These are phyloP conservation scores for Vachellia collinsii DNA, from an alignment of 306 rosid genomes.

Conservation along the genomic window DNA sequence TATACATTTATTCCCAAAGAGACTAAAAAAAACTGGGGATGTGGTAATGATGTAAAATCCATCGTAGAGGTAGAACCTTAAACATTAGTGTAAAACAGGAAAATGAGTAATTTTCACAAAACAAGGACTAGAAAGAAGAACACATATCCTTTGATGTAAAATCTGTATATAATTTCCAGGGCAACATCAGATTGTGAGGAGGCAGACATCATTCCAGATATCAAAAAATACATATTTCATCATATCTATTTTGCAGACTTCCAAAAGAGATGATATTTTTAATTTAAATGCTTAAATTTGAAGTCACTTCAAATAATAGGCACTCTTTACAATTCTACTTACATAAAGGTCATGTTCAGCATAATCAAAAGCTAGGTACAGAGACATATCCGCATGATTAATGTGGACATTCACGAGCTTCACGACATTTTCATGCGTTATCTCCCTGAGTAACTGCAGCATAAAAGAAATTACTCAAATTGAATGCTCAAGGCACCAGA, in stretches of 20 bases:
- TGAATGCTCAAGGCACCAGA: constrained; percentile 31
- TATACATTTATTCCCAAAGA: constrained; percentile 17
- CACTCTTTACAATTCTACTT: constrained; percentile 43
- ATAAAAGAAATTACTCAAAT: constrained; percentile 30
- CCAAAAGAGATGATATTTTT: constrained; percentile 8
- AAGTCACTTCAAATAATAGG: constrained; percentile 1
- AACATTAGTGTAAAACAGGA: constrained; percentile 3
- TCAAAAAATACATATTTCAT: constrained; percentile 22
- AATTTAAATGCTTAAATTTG: constrained; percentile 13
- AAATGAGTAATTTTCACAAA: background rate
- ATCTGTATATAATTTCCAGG: background rate
- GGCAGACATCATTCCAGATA: background rate
- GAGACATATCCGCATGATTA: constrained; percentile 92
- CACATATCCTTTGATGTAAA: background rate
- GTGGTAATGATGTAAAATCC: constrained; percentile 15
- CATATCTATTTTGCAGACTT: background rate
- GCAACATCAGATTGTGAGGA: constrained; percentile 9
- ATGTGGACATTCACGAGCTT: constrained; percentile 97
- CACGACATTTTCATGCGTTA: constrained; percentile 88
- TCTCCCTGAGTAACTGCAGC: constrained; percentile 88
- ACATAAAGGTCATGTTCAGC: constrained; percentile 98
- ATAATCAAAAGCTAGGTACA: constrained; percentile 91
- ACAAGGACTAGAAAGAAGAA: background rate
- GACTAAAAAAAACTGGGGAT: constrained; percentile 12
- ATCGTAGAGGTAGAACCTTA: background rate